phyloP scores from a whole-genome alignment of 352 stramenopile species.

The Phytophthora gonapodyides region DNA sequence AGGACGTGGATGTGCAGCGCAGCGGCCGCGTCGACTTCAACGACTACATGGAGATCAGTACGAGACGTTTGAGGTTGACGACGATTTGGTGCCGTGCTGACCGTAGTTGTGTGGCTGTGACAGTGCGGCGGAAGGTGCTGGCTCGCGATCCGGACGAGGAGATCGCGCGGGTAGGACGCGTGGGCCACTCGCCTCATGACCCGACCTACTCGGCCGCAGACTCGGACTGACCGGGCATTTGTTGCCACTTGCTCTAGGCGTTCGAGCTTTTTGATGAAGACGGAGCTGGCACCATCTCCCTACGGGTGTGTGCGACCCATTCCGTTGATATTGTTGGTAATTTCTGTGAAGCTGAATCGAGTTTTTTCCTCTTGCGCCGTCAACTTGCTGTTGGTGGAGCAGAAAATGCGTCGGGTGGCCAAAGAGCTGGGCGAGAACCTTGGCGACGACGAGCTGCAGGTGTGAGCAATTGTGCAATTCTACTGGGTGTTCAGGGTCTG shows the following conservation, averaged over 20 bases:
- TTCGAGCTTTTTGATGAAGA: constrained; percentile 96
- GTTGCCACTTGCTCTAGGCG: constrained; percentile 47
- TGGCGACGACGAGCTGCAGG: constrained; percentile 89
- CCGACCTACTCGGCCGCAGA: constrained; percentile 22
- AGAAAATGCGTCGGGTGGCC: constrained; percentile 93
- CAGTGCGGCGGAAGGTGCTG: constrained; percentile 83
- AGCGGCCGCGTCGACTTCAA: constrained; percentile 88
- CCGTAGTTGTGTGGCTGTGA: constrained; percentile 13
- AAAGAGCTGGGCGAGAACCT: constrained; percentile 94
- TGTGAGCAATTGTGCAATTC: constrained; percentile 21
- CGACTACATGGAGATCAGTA: constrained; percentile 93
- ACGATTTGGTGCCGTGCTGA: neutral
- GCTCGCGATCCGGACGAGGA: constrained; percentile 92
- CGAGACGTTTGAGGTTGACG: constrained; percentile 9
- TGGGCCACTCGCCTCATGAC: constrained; percentile 26
- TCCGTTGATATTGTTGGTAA: constrained; percentile 15
- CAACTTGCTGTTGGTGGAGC: neutral
- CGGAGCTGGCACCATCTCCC: constrained; percentile 84
- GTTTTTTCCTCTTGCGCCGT: constrained; percentile 9
- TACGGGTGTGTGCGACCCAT: constrained; percentile 52
- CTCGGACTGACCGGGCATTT: constrained; percentile 25
- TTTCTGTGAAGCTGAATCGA: constrained; percentile 24
- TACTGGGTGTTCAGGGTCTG: neutral
- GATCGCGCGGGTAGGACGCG: constrained; percentile 75
- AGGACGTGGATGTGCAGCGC: constrained; percentile 88